Evolutionary conservation across 2,329 filamentous ascomycete species (phyloP).

Genomic region (Intubia oerlemansii): DNA sequence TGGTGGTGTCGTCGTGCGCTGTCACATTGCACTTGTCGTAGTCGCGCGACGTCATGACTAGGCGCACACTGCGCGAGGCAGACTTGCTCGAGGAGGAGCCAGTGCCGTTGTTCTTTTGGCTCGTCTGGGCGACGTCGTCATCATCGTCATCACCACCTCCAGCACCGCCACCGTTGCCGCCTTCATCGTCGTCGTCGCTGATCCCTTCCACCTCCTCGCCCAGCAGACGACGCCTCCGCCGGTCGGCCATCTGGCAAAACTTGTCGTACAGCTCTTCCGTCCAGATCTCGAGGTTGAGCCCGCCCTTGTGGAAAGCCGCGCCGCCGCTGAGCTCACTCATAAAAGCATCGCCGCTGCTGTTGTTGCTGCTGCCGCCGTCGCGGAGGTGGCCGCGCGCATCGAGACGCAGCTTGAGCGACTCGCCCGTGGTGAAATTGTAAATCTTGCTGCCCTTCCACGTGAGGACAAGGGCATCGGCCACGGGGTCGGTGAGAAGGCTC

Average conservation of each 20-base stretch:
- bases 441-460: slow-evolving; percentile 58
- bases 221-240: slow-evolving; percentile 19
- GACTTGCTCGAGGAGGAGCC: no score
- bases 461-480: slow-evolving; percentile 46
- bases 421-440: slow-evolving; percentile 56
- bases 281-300: slow-evolving; percentile 59
- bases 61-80: no score
- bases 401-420: slow-evolving; percentile 38
- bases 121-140: not conserved
- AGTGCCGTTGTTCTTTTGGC: slow-evolving; percentile 8
- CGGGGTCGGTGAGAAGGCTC: slow-evolving; percentile 17
- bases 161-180: no score
- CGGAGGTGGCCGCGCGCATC: slow-evolving; percentile 21
- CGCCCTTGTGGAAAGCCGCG: slow-evolving; percentile 25
- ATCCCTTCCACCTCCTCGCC: slow-evolving; percentile 14
- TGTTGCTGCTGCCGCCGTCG: slow-evolving; percentile 14
- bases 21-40: slow-evolving; percentile 26
- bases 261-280: slow-evolving; percentile 38
- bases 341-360: slow-evolving; percentile 9
- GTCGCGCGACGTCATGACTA: slow-evolving; percentile 32
- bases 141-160: not conserved
- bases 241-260: slow-evolving; percentile 26
- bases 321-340: no score
- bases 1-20: slow-evolving; percentile 31
- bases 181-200: slow-evolving; percentile 12